These are phyloP conservation scores for Mycosphaerella sp. DNA, from an alignment of 2,329 filamentous ascomycete species.

Conservation along the genomic window DNA sequence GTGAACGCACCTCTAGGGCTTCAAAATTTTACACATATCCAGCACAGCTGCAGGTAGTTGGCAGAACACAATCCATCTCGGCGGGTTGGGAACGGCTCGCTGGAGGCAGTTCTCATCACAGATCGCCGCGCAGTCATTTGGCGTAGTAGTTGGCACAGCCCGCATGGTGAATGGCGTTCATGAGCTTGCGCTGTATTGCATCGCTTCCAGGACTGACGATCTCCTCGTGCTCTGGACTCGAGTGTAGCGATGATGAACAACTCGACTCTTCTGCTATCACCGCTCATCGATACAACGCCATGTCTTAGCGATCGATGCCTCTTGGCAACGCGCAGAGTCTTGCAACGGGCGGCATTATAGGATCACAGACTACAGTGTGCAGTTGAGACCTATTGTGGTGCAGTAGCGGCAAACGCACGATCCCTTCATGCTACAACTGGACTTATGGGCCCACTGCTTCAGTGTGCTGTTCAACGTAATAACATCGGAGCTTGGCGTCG, in stretches of 20 bases:
- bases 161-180: too few species aligned
- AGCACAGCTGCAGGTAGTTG: not conserved
- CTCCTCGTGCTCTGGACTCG: too few species aligned
- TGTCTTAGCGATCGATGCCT: too few species aligned
- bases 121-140: not conserved
- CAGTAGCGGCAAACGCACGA: not conserved
- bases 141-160: not conserved
- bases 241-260: too few species aligned
- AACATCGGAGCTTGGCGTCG: not conserved
- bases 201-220: too few species aligned
- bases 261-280: too few species aligned
- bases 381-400: not conserved
- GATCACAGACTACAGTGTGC: too few species aligned
- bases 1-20: constrained; percentile 3
- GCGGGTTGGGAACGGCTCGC: not conserved
- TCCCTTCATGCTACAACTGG: not conserved
- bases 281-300: too few species aligned
- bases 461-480: not conserved
- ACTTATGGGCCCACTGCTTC: not conserved
- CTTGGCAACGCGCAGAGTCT: not conserved
- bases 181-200: too few species aligned
- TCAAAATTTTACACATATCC: not conserved
- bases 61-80: not conserved
- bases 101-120: not conserved
- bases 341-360: not conserved